A percentile compares a stretch with the other conserved stretches of the same genome.
Evolutionary conservation across 345 rosid genomes (phyloP).

Genomic region (Citrus unshiu): DNA sequence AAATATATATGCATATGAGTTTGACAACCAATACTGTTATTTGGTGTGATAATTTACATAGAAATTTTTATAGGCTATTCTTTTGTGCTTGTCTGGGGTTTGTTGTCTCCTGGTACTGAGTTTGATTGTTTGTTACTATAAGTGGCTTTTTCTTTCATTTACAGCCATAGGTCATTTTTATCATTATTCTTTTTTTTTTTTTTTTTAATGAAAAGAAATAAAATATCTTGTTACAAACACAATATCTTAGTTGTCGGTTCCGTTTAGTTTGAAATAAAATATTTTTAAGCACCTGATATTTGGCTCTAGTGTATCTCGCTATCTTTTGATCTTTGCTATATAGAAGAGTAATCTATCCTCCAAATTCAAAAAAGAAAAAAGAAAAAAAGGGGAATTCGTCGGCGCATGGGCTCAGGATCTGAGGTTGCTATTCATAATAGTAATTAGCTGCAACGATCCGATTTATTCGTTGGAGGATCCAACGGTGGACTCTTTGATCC

Average conservation of each 20-base stretch:
- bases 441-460: too few relatives aligned
- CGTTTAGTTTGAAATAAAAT: conserved; percentile 1
- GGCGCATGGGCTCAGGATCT: too few relatives aligned
- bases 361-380: too few relatives aligned
- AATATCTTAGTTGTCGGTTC: conserved; percentile 14
- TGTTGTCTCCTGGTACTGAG: background rate
- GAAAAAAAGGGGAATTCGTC: too few relatives aligned
- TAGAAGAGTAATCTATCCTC: too few relatives aligned
- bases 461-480: too few relatives aligned
- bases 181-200: background rate
- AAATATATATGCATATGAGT: background rate
- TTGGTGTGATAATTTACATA: conserved; percentile 12
- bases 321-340: too few relatives aligned
- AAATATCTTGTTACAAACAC: background rate
- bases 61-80: conserved; percentile 21
- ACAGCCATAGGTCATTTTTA: conserved; percentile 9
- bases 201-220: background rate
- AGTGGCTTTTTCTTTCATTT: conserved; percentile 9
- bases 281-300: too few relatives aligned
- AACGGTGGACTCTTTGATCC: too few relatives aligned
- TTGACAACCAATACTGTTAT: background rate
- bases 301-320: background rate
- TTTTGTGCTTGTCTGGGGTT: conserved; percentile 17
- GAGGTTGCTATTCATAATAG: too few relatives aligned
- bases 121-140: conserved; percentile 6